Percentiles rank a stretch among this genome's conserved stretches.
phyloP scores from a whole-genome alignment of 257 asterid genomes.

The Nicotiana undulata region DNA sequence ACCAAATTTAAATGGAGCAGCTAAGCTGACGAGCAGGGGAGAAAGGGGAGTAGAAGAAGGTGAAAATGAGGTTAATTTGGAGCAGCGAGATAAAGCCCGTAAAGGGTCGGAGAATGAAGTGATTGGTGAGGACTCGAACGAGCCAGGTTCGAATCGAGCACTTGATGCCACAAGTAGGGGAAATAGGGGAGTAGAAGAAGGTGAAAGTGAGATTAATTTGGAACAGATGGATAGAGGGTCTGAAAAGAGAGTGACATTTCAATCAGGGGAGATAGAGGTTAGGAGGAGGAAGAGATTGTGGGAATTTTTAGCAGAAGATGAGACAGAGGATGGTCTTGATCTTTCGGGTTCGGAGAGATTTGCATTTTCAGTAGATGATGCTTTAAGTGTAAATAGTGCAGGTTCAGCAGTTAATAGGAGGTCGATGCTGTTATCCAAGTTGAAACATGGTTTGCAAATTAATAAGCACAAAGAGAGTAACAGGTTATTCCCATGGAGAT shows the following conservation, averaged over 20 bases:
- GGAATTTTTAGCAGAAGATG: constrained; percentile 20
- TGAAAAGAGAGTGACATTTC: constrained; percentile 17
- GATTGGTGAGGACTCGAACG: neutral
- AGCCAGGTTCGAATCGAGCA: neutral
- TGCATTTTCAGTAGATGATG: constrained; percentile 30
- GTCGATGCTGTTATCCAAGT: constrained; percentile 17
- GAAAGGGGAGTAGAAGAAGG: neutral
- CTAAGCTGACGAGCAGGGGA: neutral
- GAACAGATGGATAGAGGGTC: neutral
- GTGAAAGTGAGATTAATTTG: neutral
- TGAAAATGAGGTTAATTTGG: constrained; percentile 1
- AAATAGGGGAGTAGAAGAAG: constrained; percentile 1
- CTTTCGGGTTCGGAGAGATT: constrained; percentile 28
- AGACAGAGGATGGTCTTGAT: constrained; percentile 23
- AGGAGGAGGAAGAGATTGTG: constrained; percentile 29
- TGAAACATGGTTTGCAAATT: constrained; percentile 21
- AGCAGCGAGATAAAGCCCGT: neutral
- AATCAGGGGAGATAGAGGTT: constrained; percentile 14
- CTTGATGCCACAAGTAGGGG: neutral
- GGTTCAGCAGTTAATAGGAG: constrained; percentile 20
- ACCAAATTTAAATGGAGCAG: neutral
- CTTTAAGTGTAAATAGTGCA: constrained; percentile 19
- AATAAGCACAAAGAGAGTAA: constrained; percentile 16
- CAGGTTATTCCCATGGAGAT: constrained; percentile 17
- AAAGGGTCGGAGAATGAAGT: constrained; percentile 13